Percentiles rank a stretch among this genome's conserved stretches.
phyloP scores from a whole-genome alignment of 805 yeast species.

The Candida sphagnicola region DNA sequence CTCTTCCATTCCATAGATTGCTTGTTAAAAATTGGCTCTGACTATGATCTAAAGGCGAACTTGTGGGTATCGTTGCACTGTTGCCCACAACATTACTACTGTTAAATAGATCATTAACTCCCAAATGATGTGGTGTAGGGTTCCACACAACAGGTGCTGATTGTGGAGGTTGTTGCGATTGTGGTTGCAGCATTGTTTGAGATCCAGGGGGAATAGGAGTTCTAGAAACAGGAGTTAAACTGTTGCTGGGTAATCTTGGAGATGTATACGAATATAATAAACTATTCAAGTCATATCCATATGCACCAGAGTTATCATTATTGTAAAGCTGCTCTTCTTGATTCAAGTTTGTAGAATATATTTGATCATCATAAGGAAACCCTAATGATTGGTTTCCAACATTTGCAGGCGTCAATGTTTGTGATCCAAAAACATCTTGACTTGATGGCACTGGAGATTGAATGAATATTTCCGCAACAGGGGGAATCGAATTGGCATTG shows the following conservation, averaged over 20 bases:
- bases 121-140: constrained; percentile 1
- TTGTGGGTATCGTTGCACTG: constrained; percentile 6
- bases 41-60: constrained; percentile 7
- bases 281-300: constrained; percentile 2
- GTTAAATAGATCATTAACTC: constrained; percentile 7
- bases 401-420: neutral
- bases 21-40: constrained; percentile 9
- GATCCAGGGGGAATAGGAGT: neutral
- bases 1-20: constrained; percentile 1
- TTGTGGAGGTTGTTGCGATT: neutral
- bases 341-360: constrained; percentile 9
- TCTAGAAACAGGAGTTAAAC: neutral
- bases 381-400: constrained; percentile 8
- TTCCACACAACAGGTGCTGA: constrained; percentile 6
- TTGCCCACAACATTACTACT: constrained; percentile 1
- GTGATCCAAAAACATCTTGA: neutral
- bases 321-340: constrained; percentile 5
- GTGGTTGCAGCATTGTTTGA: neutral
- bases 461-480: neutral
- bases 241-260: constrained; percentile 2
- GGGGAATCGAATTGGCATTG: neutral
- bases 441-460: neutral
- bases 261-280: constrained; percentile 2
- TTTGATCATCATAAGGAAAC: constrained; percentile 18
- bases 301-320: neutral